Evolutionary conservation across 257 asterid genomes (phyloP), one percentile per base, ranked within the genome.

Genomic region (Craterostigma plantagineum): DNA sequence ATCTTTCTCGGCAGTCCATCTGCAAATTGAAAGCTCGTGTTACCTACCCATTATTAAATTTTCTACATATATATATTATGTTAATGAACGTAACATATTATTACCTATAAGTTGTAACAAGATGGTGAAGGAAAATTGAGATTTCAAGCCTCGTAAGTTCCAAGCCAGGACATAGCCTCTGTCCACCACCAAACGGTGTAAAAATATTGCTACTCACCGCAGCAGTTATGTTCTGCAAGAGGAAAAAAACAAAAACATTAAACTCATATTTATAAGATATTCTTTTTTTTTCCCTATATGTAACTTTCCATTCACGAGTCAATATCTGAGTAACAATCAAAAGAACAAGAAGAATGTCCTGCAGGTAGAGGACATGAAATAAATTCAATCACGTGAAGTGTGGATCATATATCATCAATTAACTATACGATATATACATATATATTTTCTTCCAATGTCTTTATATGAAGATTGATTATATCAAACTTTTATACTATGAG

Each of bases 141-240:
- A 79, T 71, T 59, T 90, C 94, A 7, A 90, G 95, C 65, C 95
- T 72, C 0, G 99, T 70, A 14, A 90, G 94, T 55, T 90, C 99
- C 27, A 79, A 48, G 14, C 95, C 96, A 16, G 99, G 95, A 39
- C 96, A 90, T 6, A 90, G 75, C 62, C 99, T 73, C 51, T 90
- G 99, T 43, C 99, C 99, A 45, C 99, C 99, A 17, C 99, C 99
- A 16, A 90, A 83, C 3, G 99, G 95, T 3, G 99, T 83, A 49
- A 79, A 90, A 3, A 54, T 62, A 52, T 54, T 80, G 76, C 69
- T 75, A 53, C 55, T 72, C 9, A 50, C 62, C 7, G 64, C 47
- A 14, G 51, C 51, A 51, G 70, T 92, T 3, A 47, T 37, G 46
- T 69, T 63, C 96, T 90, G 69, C 34, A 41, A 11, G 34, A 39